phyloP scores from a whole-genome alignment of 768 basidiomycete genomes.

The Podaxis mareebaensis region DNA sequence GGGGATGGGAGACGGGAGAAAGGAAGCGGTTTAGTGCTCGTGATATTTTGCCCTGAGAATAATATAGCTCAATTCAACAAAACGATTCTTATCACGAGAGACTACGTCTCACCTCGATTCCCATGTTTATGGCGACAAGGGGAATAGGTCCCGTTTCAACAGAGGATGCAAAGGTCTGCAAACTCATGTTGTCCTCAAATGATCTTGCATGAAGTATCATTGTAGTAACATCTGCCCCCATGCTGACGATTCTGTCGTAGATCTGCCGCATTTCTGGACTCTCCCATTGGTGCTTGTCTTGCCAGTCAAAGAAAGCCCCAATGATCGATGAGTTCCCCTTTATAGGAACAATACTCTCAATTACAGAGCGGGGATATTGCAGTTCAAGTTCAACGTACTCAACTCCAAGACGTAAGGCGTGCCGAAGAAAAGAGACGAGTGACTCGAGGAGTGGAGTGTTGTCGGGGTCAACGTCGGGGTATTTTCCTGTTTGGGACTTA shows the following conservation, averaged over 20 bases:
- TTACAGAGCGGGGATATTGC: constrained; percentile 49
- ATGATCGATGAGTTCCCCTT: constrained; percentile 67
- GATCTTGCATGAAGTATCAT: constrained; percentile 65
- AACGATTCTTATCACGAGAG: background rate
- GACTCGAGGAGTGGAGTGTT: constrained; percentile 56
- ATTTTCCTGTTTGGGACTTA: constrained; percentile 67
- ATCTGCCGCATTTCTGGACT: constrained; percentile 49
- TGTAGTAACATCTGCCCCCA: constrained; percentile 70
- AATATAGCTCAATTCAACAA: background rate
- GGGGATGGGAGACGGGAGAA: constrained; percentile 74
- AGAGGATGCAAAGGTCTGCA: constrained; percentile 56
- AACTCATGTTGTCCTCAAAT: constrained; percentile 60
- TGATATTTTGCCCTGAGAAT: constrained; percentile 63
- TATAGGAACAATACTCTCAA: constrained; percentile 44
- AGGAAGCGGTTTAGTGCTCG: constrained; percentile 70
- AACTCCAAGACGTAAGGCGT: constrained; percentile 64
- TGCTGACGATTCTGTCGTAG: constrained; percentile 47
- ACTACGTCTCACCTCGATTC: constrained; percentile 33
- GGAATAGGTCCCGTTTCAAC: constrained; percentile 48
- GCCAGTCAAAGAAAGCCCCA: constrained; percentile 78
- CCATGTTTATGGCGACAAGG: constrained; percentile 78
- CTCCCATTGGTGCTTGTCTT: constrained; percentile 64
- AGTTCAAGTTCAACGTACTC: constrained; percentile 81
- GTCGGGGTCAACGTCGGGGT: constrained; percentile 53
- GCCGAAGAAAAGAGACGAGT: constrained; percentile 42